Percentiles rank a stretch among this genome's conserved stretches.
Conservation (phyloP, 306 rosid species). For the Lithocarpus polystachyus region DNA sequence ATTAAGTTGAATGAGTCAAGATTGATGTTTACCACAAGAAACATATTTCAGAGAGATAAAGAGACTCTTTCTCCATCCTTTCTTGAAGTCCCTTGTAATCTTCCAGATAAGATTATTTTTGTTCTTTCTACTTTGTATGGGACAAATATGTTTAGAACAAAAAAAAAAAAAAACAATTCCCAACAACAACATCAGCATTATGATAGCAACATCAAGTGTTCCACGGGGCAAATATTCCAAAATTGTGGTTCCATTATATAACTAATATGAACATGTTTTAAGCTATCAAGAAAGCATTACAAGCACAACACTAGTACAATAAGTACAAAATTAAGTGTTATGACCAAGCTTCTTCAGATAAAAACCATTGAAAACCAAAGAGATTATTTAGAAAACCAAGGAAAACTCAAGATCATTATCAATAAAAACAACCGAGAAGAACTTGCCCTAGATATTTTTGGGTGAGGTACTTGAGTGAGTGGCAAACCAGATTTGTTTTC, state of each 20-base stretch:
- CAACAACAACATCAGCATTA: not conserved
- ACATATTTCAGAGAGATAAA: not conserved
- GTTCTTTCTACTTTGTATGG: not conserved
- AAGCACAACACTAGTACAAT: not conserved
- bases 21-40: not conserved
- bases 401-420: not conserved
- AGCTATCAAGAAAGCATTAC: not conserved
- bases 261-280: not conserved
- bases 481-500: constrained; percentile 83
- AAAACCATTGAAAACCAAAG: not conserved
- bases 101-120: not conserved
- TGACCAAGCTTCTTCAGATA: not conserved
- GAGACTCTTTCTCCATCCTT: not conserved
- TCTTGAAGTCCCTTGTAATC: not conserved
- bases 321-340: not conserved
- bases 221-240: not conserved
- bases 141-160: not conserved
- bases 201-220: not conserved
- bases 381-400: not conserved
- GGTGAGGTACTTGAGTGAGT: constrained; percentile 83
- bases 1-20: not conserved
- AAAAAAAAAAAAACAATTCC: not conserved
- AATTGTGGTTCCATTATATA: not conserved
- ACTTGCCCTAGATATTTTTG: constrained; percentile 79
- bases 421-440: constrained; percentile 8